Percentiles rank a stretch among this genome's conserved stretches.
Evolutionary conservation across 345 rosid species (phyloP).

Genomic region (Pugionium cornutum): DNA sequence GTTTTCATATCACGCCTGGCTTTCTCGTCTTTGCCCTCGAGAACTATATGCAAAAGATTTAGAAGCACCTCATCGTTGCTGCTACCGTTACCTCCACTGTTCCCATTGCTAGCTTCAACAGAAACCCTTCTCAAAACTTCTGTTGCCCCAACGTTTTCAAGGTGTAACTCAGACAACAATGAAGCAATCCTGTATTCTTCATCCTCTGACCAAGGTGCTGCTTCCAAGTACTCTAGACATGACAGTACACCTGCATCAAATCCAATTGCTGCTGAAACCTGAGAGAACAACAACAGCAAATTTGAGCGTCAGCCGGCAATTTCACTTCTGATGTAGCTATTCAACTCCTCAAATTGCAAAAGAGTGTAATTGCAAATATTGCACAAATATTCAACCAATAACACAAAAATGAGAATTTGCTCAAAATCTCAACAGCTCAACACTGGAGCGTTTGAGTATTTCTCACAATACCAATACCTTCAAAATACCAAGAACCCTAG

Average conservation of each 20-base stretch:
- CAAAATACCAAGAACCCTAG: slow-evolving; percentile 85
- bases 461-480: slow-evolving; percentile 64
- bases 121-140: slow-evolving; percentile 95
- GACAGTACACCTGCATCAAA: slow-evolving; percentile 96
- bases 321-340: not conserved
- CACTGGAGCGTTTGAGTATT: not conserved
- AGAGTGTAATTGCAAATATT: no score
- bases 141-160: slow-evolving; percentile 90
- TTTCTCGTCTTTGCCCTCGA: slow-evolving; percentile 95
- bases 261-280: slow-evolving; percentile 97
- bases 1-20: slow-evolving; percentile 99
- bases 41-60: slow-evolving; percentile 86
- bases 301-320: not conserved
- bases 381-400: slow-evolving; percentile 1
- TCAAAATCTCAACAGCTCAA: not conserved
- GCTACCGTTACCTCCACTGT: slow-evolving; percentile 51
- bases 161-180: slow-evolving; percentile 73
- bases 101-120: slow-evolving; percentile 50
- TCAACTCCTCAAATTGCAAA: not conserved
- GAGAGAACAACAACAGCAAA: slow-evolving; percentile 27
- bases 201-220: slow-evolving; percentile 99
- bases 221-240: slow-evolving; percentile 95
- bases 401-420: not conserved
- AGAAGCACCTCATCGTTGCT: slow-evolving; percentile 69
- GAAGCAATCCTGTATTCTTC: slow-evolving; percentile 94